phyloP scores from a whole-genome alignment of 495 filamentous ascomycete genomes.

The Antarctomyces pellizariae region DNA sequence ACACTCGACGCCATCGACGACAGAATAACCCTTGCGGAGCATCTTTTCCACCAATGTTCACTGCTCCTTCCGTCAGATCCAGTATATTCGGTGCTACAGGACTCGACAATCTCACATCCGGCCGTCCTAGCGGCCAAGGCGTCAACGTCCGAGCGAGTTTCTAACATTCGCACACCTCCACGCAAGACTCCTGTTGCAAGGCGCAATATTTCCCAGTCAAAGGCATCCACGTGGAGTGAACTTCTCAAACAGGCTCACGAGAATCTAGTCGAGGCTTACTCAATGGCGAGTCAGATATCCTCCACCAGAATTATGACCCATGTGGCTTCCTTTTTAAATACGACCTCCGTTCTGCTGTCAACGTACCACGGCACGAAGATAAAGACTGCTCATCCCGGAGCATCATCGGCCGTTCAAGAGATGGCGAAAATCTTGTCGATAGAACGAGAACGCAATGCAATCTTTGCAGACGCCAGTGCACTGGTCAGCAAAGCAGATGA shows the following conservation, averaged over 20 bases:
- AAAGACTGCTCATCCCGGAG: constrained; percentile 26
- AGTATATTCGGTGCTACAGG: constrained; percentile 68
- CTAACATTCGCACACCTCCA: too few relatives aligned
- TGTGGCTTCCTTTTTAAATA: constrained; percentile 33
- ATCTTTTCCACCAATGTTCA: constrained; percentile 32
- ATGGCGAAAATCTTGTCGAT: constrained; percentile 34
- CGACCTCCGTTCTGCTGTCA: constrained; percentile 40
- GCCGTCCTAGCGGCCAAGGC: constrained; percentile 22
- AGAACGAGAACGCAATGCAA: constrained; percentile 30
- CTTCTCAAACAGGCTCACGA: constrained; percentile 41
- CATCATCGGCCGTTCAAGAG: constrained; percentile 31
- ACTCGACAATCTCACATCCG: constrained; percentile 74
- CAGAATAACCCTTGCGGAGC: constrained; percentile 31
- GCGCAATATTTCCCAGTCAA: constrained; percentile 1
- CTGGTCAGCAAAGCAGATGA: constrained; percentile 12
- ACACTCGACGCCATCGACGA: constrained; percentile 21
- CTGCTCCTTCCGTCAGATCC: constrained; percentile 54
- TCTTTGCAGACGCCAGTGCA: constrained; percentile 20
- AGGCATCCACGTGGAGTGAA: constrained; percentile 9
- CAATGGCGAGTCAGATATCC: constrained; percentile 20
- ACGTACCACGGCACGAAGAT: constrained; percentile 24
- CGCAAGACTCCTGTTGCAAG: background rate
- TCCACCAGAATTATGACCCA: constrained; percentile 23
- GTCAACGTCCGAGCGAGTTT: too few relatives aligned
- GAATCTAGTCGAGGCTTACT: constrained; percentile 28